Conservation (phyloP, 768 basidiomycete species). For the Dioszegia hungarica region DNA sequence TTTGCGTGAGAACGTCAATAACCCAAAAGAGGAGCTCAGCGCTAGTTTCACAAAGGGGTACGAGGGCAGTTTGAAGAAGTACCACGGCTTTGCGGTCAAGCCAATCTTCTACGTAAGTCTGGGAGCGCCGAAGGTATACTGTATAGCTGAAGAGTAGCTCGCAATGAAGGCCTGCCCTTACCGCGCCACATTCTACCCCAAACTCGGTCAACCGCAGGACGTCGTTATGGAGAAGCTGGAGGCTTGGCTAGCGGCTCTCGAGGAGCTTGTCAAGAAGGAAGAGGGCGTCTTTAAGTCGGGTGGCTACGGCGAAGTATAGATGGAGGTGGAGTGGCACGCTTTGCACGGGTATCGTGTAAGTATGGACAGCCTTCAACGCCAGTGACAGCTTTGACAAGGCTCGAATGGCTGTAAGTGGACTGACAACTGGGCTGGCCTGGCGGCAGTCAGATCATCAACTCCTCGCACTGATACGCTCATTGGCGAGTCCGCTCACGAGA, state of each 20-base stretch:
- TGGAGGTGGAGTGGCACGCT: background rate
- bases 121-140: too few species aligned
- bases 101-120: slow-evolving; percentile 57
- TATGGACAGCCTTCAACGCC: too few species aligned
- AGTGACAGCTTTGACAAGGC: too few species aligned
- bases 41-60: slow-evolving; percentile 76
- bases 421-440: too few species aligned
- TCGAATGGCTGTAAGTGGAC: too few species aligned
- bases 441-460: too few species aligned
- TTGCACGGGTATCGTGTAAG: background rate
- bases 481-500: too few species aligned
- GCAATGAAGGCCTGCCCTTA: slow-evolving; percentile 68
- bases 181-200: slow-evolving; percentile 58
- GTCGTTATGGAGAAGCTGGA: slow-evolving; percentile 54
- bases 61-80: slow-evolving; percentile 71
- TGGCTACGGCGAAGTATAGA: slow-evolving; percentile 39
- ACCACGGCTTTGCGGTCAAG: slow-evolving; percentile 61
- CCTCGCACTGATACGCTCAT: too few species aligned
- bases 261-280: slow-evolving; percentile 54
- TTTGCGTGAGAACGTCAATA: slow-evolving; percentile 64
- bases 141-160: slow-evolving; percentile 53
- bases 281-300: slow-evolving; percentile 52
- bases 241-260: slow-evolving; percentile 58
- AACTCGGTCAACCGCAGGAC: slow-evolving; percentile 55
- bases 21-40: slow-evolving; percentile 64